Conservation (phyloP, 208 protist species). For the Acanthamoeba quina region DNA sequence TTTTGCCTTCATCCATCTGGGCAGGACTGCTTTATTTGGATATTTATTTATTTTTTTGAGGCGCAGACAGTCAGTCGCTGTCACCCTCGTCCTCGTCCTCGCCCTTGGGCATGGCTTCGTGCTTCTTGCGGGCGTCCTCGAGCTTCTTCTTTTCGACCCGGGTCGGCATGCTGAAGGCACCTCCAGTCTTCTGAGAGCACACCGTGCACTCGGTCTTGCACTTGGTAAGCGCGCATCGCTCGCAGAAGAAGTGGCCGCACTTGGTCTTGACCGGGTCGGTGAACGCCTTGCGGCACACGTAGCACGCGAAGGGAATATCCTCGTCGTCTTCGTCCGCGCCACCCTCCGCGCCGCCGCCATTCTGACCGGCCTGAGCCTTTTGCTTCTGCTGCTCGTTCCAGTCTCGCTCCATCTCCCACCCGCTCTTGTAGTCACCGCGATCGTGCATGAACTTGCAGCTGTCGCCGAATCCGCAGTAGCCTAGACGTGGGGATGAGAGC, state of each 20-base stretch:
- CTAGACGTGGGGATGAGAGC: neutral
- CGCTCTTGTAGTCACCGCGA: slow-evolving; percentile 93
- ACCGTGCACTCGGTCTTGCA: neutral
- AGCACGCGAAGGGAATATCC: slow-evolving; percentile 91
- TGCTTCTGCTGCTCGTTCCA: slow-evolving; percentile 83
- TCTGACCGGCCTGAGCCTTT: neutral
- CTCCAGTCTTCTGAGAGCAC: neutral
- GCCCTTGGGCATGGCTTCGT: neutral
- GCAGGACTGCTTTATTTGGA: no score
- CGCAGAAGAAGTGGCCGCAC: slow-evolving; percentile 93
- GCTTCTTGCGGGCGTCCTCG: slow-evolving; percentile 19
- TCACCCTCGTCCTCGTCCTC: neutral
- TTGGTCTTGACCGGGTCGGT: slow-evolving; percentile 88
- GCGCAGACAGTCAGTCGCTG: no score
- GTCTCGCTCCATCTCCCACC: slow-evolving; percentile 92
- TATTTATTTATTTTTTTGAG: no score
- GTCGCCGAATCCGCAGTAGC: slow-evolving; percentile 85
- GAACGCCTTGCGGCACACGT: slow-evolving; percentile 90
- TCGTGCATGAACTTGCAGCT: slow-evolving; percentile 94
- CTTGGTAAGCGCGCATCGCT: slow-evolving; percentile 87
- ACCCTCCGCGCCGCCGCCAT: slow-evolving; percentile 13
- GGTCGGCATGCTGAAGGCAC: neutral
- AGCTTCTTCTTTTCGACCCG: slow-evolving; percentile 30
- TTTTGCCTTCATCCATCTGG: neutral
- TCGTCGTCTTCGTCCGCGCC: slow-evolving; percentile 80